Conservation (phyloP, 2,329 filamentous ascomycete genomes). For the Daldinia eschscholtzii region DNA sequence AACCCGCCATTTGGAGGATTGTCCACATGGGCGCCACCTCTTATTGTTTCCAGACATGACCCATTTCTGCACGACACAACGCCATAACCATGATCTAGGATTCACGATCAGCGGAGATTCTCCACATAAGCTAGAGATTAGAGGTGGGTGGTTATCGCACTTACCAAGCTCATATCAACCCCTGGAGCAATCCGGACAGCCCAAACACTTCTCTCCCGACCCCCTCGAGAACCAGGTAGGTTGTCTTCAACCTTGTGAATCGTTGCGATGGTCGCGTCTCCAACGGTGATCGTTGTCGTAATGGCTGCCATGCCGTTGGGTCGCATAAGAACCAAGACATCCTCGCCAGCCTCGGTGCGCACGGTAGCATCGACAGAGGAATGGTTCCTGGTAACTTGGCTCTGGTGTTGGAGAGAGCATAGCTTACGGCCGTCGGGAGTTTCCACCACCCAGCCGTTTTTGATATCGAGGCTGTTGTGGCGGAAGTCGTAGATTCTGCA, state of each 20-base stretch:
- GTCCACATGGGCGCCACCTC: not conserved
- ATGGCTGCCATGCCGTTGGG: not conserved
- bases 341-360: constrained; percentile 33
- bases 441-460: constrained; percentile 40
- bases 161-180: not conserved
- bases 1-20: no score
- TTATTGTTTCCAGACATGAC: not conserved
- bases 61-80: not conserved
- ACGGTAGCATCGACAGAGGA: constrained; percentile 33
- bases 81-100: not conserved
- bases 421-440: constrained; percentile 25
- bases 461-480: constrained; percentile 36
- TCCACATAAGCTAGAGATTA: not conserved
- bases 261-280: not conserved
- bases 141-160: not conserved
- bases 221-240: not conserved
- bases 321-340: constrained; percentile 32
- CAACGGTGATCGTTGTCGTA: not conserved
- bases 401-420: constrained; percentile 31
- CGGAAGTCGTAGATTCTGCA: constrained; percentile 39
- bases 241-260: not conserved
- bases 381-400: constrained; percentile 25
- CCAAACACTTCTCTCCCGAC: not conserved
- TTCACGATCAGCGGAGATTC: not conserved
- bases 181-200: not conserved